Evolutionary conservation across 306 rosid species (phyloP).

Genomic region (Heteromeles arbutifolia): DNA sequence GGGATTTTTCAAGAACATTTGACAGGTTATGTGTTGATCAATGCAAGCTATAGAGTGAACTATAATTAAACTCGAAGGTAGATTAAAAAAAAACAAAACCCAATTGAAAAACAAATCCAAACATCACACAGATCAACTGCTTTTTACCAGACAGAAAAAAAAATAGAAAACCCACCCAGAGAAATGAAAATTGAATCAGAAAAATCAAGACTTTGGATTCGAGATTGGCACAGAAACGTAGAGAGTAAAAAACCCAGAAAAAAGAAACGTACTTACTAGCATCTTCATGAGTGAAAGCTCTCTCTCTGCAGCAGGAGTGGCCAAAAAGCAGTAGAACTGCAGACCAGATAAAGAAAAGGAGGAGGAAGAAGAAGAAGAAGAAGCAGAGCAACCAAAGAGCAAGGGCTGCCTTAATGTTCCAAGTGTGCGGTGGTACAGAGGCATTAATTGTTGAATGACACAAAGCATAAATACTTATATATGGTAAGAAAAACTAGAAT

Average conservation of each 20-base stretch:
- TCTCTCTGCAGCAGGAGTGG: conserved; percentile 36
- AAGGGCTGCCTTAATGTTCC: conserved; percentile 16
- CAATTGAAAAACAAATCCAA: neutral
- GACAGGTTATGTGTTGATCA: neutral
- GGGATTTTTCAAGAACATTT: neutral
- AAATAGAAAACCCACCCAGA: conserved; percentile 8
- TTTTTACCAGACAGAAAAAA: neutral
- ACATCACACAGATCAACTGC: neutral
- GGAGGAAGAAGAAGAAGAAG: conserved; percentile 16
- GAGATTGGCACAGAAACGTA: neutral
- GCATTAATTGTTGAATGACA: conserved; percentile 76
- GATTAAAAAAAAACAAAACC: neutral
- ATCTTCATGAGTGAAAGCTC: conserved; percentile 71
- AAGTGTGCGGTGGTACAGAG: conserved; percentile 27
- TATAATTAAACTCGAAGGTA: neutral
- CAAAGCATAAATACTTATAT: conserved; percentile 31
- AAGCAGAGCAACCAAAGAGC: conserved; percentile 14
- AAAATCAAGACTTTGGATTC: conserved; percentile 18
- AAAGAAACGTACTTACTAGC: conserved; percentile 97
- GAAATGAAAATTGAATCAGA: conserved; percentile 1
- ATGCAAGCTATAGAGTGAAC: neutral
- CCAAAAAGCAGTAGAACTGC: conserved; percentile 29
- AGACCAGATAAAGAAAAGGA: conserved; percentile 17
- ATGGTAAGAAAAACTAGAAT: conserved; percentile 1
- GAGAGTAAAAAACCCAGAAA: conserved; percentile 10